Percentiles rank a stretch among this genome's conserved stretches.
These are phyloP conservation scores for Penicillium robsamsonii DNA, from an alignment of 495 filamentous ascomycete species.

Conservation along the genomic window DNA sequence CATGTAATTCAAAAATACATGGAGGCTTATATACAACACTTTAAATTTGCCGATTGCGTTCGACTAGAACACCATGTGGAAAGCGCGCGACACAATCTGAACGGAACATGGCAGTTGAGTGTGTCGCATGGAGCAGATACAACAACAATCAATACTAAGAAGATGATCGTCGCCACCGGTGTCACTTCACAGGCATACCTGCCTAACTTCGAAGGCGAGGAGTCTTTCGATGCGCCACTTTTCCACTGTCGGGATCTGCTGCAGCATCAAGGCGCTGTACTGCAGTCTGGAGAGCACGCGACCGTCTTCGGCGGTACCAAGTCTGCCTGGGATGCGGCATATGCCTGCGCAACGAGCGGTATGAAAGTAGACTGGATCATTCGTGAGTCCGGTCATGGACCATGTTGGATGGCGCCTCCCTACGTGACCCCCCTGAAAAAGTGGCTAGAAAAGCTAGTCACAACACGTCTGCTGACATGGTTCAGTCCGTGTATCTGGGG, in stretches of 20 bases:
- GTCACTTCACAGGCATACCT: slow-evolving; percentile 61
- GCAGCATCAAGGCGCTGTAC: slow-evolving; percentile 34
- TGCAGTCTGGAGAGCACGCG: slow-evolving; percentile 40
- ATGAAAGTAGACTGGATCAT: slow-evolving; percentile 77
- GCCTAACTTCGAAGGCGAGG: slow-evolving; percentile 48
- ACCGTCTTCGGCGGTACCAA: slow-evolving; percentile 72
- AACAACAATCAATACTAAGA: slow-evolving; percentile 45
- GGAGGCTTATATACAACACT: slow-evolving; percentile 57
- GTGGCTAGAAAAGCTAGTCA: slow-evolving; percentile 65
- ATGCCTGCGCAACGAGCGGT: slow-evolving; percentile 62
- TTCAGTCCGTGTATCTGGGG: slow-evolving; percentile 65
- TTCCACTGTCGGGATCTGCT: slow-evolving; percentile 63
- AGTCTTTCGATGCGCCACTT: slow-evolving; percentile 54
- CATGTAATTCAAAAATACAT: slow-evolving; percentile 64
- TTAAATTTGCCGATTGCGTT: slow-evolving; percentile 53
- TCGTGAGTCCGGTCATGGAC: slow-evolving; percentile 71
- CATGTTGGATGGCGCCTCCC: slow-evolving; percentile 66
- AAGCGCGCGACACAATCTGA: slow-evolving; percentile 45
- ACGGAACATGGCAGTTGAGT: slow-evolving; percentile 43
- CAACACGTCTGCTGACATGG: slow-evolving; percentile 62
- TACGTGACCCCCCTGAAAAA: slow-evolving; percentile 58
- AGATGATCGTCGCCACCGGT: slow-evolving; percentile 69
- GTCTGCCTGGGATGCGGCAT: slow-evolving; percentile 74
- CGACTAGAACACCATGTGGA: slow-evolving; percentile 53
- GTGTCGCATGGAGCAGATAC: slow-evolving; percentile 16